These are phyloP conservation scores for sorghum (Sorghum bicolor) DNA, from an alignment of 176 grass and related monocot genomes.

Conservation along the genomic window DNA sequence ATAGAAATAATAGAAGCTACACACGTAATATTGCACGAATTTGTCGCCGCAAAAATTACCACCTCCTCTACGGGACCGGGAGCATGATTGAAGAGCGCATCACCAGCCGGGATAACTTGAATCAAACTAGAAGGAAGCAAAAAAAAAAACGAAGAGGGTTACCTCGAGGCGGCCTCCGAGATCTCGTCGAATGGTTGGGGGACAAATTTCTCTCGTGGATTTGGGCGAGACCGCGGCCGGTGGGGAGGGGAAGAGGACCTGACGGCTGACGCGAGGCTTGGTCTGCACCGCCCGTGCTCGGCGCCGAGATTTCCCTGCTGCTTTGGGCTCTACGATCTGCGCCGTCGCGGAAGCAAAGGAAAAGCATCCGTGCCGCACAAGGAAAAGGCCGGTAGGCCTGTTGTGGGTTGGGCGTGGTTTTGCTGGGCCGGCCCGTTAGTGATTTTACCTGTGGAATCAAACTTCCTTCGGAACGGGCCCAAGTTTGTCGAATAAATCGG, in stretches of 20 bases:
- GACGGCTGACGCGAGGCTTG: not conserved
- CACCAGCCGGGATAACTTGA: not conserved
- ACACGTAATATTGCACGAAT: not conserved
- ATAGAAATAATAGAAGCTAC: not conserved
- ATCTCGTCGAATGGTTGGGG: conserved; percentile 7
- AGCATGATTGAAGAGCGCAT: not conserved
- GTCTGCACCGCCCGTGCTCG: conserved; percentile 16
- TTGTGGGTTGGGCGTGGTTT: not conserved
- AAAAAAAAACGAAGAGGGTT: not conserved
- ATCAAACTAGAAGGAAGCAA: not conserved
- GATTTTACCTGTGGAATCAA: not conserved
- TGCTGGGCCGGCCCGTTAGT: not conserved
- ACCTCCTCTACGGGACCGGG: not conserved
- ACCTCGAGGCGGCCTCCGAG: conserved; percentile 32
- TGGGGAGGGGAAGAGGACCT: not conserved
- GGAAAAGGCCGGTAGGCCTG: not conserved
- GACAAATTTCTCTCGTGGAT: not conserved
- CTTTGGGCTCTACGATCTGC: not conserved
- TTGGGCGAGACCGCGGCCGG: conserved; percentile 8
- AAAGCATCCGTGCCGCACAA: not conserved
- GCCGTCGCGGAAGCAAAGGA: not conserved
- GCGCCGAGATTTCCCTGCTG: not conserved
- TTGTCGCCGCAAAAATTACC: not conserved
- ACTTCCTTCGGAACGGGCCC: too few relatives aligned
- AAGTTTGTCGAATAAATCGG: not conserved